Percentiles rank a stretch among this genome's conserved stretches.
phyloP scores from a whole-genome alignment of 257 asterid species.

The Ophiorrhiza pumila region DNA sequence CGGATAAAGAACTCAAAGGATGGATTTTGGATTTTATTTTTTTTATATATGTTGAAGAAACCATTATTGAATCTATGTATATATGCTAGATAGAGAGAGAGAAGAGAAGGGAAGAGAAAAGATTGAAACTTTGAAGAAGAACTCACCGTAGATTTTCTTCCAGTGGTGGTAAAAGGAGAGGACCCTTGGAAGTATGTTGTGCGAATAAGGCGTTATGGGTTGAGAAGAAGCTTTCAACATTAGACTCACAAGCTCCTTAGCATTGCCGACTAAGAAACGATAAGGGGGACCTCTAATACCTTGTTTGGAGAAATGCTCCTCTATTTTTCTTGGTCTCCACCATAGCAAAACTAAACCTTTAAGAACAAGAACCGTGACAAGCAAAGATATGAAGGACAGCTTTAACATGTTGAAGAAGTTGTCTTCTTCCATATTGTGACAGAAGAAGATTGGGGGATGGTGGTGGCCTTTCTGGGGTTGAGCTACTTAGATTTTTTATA shows the following conservation, averaged over 20 bases:
- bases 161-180: slow-evolving; percentile 52
- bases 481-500: not conserved
- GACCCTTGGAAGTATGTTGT: slow-evolving; percentile 46
- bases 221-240: slow-evolving; percentile 48
- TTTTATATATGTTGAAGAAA: not conserved
- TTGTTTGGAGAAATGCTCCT: slow-evolving; percentile 45
- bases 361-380: slow-evolving; percentile 17
- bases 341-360: slow-evolving; percentile 29
- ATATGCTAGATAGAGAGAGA: not conserved
- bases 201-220: slow-evolving; percentile 40
- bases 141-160: slow-evolving; percentile 47
- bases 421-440: slow-evolving; percentile 35
- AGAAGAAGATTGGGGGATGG: no score
- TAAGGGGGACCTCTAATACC: slow-evolving; percentile 52
- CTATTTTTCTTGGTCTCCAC: slow-evolving; percentile 46
- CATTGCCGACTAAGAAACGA: slow-evolving; percentile 44
- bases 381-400: slow-evolving; percentile 11
- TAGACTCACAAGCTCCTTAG: slow-evolving; percentile 44
- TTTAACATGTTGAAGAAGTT: slow-evolving; percentile 17
- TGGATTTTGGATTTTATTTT: no score
- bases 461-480: not conserved
- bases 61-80: not conserved
- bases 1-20: not conserved
- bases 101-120: not conserved
- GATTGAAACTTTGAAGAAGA: not conserved